Conservation (phyloP, 2,329 filamentous ascomycete genomes). For the Pseudocercospora fijiensis region DNA sequence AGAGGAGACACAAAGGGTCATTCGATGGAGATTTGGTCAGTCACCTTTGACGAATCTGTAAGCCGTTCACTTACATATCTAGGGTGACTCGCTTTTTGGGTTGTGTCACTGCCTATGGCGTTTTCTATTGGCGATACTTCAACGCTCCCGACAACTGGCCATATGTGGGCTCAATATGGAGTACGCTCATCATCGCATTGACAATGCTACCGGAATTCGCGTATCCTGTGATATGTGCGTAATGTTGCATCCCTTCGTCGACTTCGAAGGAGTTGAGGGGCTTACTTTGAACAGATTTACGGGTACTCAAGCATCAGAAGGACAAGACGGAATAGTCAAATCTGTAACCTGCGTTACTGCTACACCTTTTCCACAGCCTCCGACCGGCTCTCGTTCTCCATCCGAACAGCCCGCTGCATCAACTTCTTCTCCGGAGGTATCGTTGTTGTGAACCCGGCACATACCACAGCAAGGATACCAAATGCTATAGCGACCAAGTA, state of each 20-base stretch:
- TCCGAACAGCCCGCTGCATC: slow-evolving; percentile 16
- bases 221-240: slow-evolving; percentile 42
- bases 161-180: slow-evolving; percentile 41
- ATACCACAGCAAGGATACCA: slow-evolving; percentile 14
- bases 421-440: slow-evolving; percentile 21
- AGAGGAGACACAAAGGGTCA: slow-evolving; percentile 41
- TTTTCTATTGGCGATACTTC: slow-evolving; percentile 44
- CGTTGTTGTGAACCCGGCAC: slow-evolving; percentile 17
- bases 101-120: slow-evolving; percentile 41
- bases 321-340: not conserved
- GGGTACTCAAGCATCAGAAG: slow-evolving; percentile 6
- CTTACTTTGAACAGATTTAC: not conserved
- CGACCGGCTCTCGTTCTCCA: slow-evolving; percentile 17
- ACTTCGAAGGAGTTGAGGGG: too few species aligned
- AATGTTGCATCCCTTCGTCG: too few species aligned
- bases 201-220: slow-evolving; percentile 43
- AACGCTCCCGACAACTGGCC: slow-evolving; percentile 43
- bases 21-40: slow-evolving; percentile 44
- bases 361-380: not conserved
- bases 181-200: slow-evolving; percentile 38
- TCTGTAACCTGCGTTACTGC: not conserved
- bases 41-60: not conserved
- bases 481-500: slow-evolving; percentile 21
- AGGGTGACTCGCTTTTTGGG: slow-evolving; percentile 44
- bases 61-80: slow-evolving; percentile 7